Evolutionary conservation across 2,329 filamentous ascomycete genomes (phyloP), one percentile per base, ranked within the genome.

Genomic region (Pleoardoris graminearum): DNA sequence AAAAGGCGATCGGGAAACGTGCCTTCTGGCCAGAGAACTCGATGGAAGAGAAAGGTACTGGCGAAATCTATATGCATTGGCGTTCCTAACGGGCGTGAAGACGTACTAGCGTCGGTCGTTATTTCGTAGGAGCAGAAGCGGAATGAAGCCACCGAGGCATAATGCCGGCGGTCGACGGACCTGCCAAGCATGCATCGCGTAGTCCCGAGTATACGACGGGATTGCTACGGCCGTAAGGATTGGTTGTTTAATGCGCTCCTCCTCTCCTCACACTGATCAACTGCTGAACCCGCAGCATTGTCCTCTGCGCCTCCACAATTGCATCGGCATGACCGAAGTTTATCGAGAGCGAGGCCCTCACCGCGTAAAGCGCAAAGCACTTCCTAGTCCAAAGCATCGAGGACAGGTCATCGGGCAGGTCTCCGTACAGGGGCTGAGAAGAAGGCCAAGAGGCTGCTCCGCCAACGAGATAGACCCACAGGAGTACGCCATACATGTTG

Each of bases 381-480:
- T 72, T 72, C 17, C 65, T 58, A 6, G 52, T 52, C 65, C 66
- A 70, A 1, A 55, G 56, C n/a, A 51, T 27, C 19, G 53, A 32
- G 1, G 50, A 46, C 3, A 55, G 41, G 11, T 19, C 7, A 2
- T 60, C 59, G 12, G 60, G 52, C n/a, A 30, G 19, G n/a, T 53
- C 36, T 16, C 42, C 45, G 35, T 49, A 57, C 4, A 45, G 33
- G 16, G 21, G 22, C 6, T 48, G 53, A 4, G 47, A 42, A 19
- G 49, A 47, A 12, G 57, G 42, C 62, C 65, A 67, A 1, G 61
- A 57, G 17, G 67, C 68, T 1, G 66, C 60, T 11, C 65, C 67
- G 1, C 70, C 69, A 7, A 71, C 53, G 1, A 70, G 58, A 42
- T 62, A 66, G 8, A 70, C 55, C 69, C 69, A 73, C 3, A 70